Evolutionary conservation across 371 early-diverging fungal genomes (phyloP).

Genomic region (Furculomyces boomerangus): DNA sequence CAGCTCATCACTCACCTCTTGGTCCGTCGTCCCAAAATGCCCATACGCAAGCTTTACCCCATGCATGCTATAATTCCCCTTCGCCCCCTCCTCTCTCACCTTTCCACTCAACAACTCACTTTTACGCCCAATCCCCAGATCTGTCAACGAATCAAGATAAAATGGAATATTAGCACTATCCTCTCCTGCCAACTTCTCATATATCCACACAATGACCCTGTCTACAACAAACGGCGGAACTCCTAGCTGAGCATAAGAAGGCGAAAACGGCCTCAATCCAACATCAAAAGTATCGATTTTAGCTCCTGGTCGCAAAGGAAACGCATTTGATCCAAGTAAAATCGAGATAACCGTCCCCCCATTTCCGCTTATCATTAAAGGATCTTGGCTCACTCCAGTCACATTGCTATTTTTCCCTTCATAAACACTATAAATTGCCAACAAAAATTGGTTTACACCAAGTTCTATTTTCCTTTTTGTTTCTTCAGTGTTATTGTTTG

Average conservation of each 20-base stretch:
- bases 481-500: not conserved
- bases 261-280: conserved; percentile 1
- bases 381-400: too few species aligned
- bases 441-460: not conserved
- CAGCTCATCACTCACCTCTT: conserved; percentile 13
- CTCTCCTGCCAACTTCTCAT: conserved; percentile 23
- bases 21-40: conserved; percentile 21
- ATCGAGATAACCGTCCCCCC: too few species aligned
- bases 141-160: conserved; percentile 25
- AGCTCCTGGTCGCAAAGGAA: not conserved
- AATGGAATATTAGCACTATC: conserved; percentile 6
- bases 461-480: not conserved
- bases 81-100: conserved; percentile 27
- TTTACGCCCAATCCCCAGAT: conserved; percentile 18
- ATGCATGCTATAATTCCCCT: conserved; percentile 16
- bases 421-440: not conserved
- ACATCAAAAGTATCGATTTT: not conserved
- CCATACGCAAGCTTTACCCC: conserved; percentile 32
- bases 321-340: too few species aligned
- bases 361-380: not conserved
- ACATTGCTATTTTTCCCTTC: too few species aligned
- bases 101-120: conserved; percentile 24
- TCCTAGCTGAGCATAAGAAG: not conserved
- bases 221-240: not conserved
- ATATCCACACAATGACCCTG: conserved; percentile 11